These are phyloP conservation scores for Colletotrichum caudatum DNA, from an alignment of 2,329 filamentous ascomycete species.

Conservation along the genomic window DNA sequence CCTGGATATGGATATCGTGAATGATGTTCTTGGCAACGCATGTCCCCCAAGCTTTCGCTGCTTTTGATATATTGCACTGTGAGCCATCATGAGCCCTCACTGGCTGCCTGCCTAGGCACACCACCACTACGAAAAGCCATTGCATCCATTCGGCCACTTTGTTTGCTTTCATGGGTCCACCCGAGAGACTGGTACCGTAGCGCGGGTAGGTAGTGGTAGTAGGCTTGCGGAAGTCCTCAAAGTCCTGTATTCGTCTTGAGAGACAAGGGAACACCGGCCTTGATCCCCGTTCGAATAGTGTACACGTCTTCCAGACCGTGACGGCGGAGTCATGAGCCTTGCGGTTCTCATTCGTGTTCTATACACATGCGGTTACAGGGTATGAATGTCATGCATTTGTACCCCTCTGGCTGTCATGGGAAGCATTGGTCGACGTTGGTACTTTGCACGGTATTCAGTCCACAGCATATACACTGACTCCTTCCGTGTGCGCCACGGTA, in stretches of 20 bases:
- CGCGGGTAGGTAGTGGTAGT: not conserved
- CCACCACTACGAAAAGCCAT: not conserved
- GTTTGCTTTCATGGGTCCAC: constrained; percentile 4
- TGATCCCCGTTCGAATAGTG: not conserved
- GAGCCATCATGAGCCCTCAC: not conserved
- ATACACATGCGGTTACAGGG: not conserved
- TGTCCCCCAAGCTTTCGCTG: not conserved
- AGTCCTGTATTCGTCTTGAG: not conserved
- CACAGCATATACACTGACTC: not conserved
- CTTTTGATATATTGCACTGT: no score
- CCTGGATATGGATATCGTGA: not conserved
- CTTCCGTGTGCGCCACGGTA: not conserved
- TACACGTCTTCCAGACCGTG: not conserved
- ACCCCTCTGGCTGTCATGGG: not conserved
- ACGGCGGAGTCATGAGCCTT: no score
- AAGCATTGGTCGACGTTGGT: not conserved
- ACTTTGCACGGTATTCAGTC: no score
- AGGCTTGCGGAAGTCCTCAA: not conserved
- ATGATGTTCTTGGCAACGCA: not conserved
- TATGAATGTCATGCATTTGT: not conserved
- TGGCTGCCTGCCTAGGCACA: not conserved
- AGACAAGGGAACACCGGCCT: not conserved
- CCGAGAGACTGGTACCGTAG: not conserved
- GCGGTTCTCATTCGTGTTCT: not conserved
- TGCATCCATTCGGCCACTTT: not conserved